A percentile compares a stretch with the other conserved stretches of the same genome.
Conservation (phyloP, 441 rosid species). For the Mallotus japonicus region DNA sequence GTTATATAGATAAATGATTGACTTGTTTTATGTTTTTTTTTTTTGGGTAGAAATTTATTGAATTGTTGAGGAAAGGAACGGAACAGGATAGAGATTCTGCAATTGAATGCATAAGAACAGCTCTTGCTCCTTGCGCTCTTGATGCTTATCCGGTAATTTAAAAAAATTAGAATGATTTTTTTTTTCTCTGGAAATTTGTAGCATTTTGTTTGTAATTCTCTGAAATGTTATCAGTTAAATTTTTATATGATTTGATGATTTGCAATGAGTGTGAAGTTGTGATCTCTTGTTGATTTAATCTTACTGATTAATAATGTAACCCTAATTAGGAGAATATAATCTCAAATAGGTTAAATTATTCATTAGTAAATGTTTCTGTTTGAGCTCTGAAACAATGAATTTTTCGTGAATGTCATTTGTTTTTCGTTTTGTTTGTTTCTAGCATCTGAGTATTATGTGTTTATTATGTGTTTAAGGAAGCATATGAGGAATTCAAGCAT, state of each 20-base stretch:
- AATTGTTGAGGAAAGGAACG: slow-evolving; percentile 79
- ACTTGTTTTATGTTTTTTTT: slow-evolving; percentile 2
- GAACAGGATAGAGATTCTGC: slow-evolving; percentile 60
- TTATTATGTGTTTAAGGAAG: slow-evolving; percentile 68
- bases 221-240: too few species aligned
- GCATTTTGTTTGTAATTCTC: too few species aligned
- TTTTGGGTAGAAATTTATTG: slow-evolving; percentile 71
- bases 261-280: not conserved
- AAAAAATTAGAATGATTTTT: too few species aligned
- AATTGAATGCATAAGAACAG: slow-evolving; percentile 69
- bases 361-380: not conserved
- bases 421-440: not conserved
- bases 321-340: not conserved
- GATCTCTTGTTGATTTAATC: not conserved
- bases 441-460: slow-evolving; percentile 35
- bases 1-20: not conserved
- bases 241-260: not conserved
- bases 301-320: not conserved
- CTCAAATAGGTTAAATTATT: not conserved
- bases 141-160: slow-evolving; percentile 80
- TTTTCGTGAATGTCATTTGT: not conserved
- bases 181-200: too few species aligned
- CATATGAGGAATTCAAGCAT: slow-evolving; percentile 97
- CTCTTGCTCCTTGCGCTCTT: slow-evolving; percentile 93
- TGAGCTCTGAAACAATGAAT: not conserved